Evolutionary conservation across 2,329 filamentous ascomycete genomes (phyloP), one percentile per base, ranked within the genome.

Genomic region (Harringtonia lauricola): DNA sequence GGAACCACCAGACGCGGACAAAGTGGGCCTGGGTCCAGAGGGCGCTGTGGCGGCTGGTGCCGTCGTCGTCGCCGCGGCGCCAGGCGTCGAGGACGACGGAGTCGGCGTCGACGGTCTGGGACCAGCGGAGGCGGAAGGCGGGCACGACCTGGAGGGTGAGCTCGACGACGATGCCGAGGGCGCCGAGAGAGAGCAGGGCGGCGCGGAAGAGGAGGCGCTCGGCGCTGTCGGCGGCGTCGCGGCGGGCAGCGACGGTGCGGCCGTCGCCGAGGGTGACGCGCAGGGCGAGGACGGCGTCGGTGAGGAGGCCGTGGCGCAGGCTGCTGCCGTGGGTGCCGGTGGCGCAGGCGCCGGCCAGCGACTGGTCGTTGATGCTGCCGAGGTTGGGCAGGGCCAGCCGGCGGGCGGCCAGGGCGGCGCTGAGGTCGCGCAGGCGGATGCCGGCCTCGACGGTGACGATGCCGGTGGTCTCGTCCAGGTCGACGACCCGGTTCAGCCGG

Each of bases 1-100:
- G 92, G 58, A 95, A 81, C 92, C 92, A 98, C 90, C 92, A 98
- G 24, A 95, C 87, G 24, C 92, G 76, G 22, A 94, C 86, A 57
- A 90, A 98, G 61, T 96, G 88, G 48, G 81, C 78, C 48, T 79
- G 74, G 2, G 77, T 86, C 90, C 92, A 96, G 14, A 96, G 70
- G 29, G 74, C 73, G 38, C 39, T 39, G 40, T 39, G 87, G 19
- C 49, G 45, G 89, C 95, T 2, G 76, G 70, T 59, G 47, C 95
- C 80, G 2, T 78, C 65, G 47, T 84, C 76, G 46, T 95, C 72
- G n/a, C 8, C 15, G 30, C 5, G 89, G 18, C 36, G 29, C 92
- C 96, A 8, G 74, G 70, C 12, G 71, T 66, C 39, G 94, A 69
- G 49, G 22, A 95, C 74, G 37, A 76, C 71, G 36, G 67, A 59